Base-by-base conservation (phyloP, 176 grass and related monocot genomes). In the Aegilops speltoides region DNA sequence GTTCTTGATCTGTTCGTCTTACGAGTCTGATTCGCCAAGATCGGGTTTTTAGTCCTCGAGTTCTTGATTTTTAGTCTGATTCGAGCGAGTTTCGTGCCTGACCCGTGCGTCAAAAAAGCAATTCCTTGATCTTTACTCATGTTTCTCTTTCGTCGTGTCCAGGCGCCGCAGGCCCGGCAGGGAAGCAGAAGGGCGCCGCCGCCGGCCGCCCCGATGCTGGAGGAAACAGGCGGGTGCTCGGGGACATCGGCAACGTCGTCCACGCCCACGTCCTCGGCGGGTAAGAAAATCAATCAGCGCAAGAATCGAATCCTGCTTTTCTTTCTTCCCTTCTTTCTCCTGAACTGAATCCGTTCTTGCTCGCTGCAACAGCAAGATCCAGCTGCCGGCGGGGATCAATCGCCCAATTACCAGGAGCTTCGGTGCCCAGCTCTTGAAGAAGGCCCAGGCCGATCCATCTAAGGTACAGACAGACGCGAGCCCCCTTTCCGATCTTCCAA, bases 181-280 rank as follows among this genome's bases (percentile, higher is more conserved):
- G 81, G 12, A 93, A 93, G 80, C 84, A 93, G 78, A 93, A 98
- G 60, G 67, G 1, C 22, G 69, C 73, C n/a, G 76, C 71, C 48
- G 8, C 38, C 38, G 66, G 26, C 14, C 87, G 79, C 64, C 83
- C 69, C 2, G 69, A 33, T 7, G 83, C 72, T 45, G 85, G 9
- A 41, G 89, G 87, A 13, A 82, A 85, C 68, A 69, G 95, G 41
- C 65, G 41, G 73, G 91, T 81, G 4, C 86, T 95, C 3, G 89
- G 83, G 28, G 91, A 98, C 25, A 98, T 98, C 77, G 93, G 95
- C 54, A 98, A 98, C 61, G 32, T 93, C 2, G 78, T 74, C 31
- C 70, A 84, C 15, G n/a, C 68, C 68, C 38, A 67, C 7, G 89
- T 68, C 13, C 22, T 64, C 48, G 82, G 75, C 65, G 78, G 82